Base-by-base conservation (phyloP, 179 eudicot species). In the Actinidia chinensis region DNA sequence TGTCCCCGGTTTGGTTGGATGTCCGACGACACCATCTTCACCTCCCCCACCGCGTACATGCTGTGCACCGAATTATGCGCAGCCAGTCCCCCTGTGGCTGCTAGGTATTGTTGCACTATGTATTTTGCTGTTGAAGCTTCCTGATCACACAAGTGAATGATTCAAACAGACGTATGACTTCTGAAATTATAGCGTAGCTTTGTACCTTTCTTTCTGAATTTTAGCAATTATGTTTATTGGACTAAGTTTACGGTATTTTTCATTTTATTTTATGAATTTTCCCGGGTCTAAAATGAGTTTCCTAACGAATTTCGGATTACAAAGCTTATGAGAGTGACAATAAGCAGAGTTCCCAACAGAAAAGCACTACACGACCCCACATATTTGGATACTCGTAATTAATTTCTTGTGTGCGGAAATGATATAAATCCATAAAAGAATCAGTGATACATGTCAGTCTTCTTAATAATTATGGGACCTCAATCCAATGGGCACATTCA, bases 11-110 rank as follows among this genome's bases (percentile, higher is more conserved):
- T 47, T 82, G 77, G 25, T 75, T 75, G 85, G 61, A 87, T 84
- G 59, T 87, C 85, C 2, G 91, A 89, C 2, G 86, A 83, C 8
- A 82, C 72, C 80, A 89, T 84, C 74, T 85, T 83, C 65, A 91
- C 92, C 74, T 91, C 84, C 33, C 95, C 95, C 47, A 91, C 83
- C 0, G 92, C 92, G 63, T 87, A 91, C 91, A 91, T 91, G 87
- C 89, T 91, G 23, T 64, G 70, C 22, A 86, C 78, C 4, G 89
- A 47, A 68, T 86, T 76, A 7, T 88, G 69, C 8, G 82, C 91
- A 1, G 80, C 80, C 20, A 73, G 78, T 70, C 95, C 95, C 69
- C 95, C 95, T 56, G 84, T 88, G 43, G 95, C 95, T 9, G 93
- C 95, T 76, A 89, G 71, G 63, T 91, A 91, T 51, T 91, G 95